Conservation (phyloP, 192 early-diverging fungal species). For the Ramicandelaber brevisporus region DNA sequence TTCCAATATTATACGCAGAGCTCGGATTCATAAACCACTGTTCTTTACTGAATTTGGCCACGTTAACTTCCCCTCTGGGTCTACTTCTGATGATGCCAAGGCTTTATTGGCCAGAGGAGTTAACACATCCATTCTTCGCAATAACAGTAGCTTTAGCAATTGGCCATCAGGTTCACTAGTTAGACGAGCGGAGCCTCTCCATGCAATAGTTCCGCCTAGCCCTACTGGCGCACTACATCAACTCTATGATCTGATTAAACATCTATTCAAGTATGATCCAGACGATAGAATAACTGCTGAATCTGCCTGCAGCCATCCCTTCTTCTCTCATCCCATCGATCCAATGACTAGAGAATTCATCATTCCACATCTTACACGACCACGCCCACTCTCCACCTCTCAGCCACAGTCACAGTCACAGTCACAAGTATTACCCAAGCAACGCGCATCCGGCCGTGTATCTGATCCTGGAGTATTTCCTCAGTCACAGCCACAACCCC, state of each 20-base stretch:
- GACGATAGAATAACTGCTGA: slow-evolving; percentile 48
- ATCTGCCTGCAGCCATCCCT: slow-evolving; percentile 62
- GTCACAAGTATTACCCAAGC: too few species aligned
- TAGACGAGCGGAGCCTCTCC: slow-evolving; percentile 13
- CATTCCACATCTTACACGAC: too few species aligned
- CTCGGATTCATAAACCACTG: slow-evolving; percentile 8
- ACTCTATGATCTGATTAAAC: slow-evolving; percentile 43
- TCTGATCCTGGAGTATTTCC: slow-evolving; percentile 11
- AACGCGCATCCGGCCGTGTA: too few species aligned
- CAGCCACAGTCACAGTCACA: too few species aligned
- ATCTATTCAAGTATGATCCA: slow-evolving; percentile 61
- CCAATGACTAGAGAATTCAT: too few species aligned
- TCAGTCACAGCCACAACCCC: slow-evolving; percentile 3
- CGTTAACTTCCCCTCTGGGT: slow-evolving; percentile 8
- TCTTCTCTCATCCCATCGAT: slow-evolving; percentile 36
- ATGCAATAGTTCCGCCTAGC: slow-evolving; percentile 16
- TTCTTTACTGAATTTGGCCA: slow-evolving; percentile 15
- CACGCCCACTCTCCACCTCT: too few species aligned
- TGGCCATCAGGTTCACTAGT: too few species aligned
- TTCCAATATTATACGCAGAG: slow-evolving; percentile 23
- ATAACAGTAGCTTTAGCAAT: too few species aligned
- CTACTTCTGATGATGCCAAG: slow-evolving; percentile 12
- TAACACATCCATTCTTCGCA: too few species aligned
- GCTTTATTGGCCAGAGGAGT: slow-evolving; percentile 12
- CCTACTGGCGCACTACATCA: slow-evolving; percentile 16